Evolutionary conservation across 257 asterid genomes (phyloP), one percentile per base, ranked within the genome.

Genomic region (Gentiana macrophylla): DNA sequence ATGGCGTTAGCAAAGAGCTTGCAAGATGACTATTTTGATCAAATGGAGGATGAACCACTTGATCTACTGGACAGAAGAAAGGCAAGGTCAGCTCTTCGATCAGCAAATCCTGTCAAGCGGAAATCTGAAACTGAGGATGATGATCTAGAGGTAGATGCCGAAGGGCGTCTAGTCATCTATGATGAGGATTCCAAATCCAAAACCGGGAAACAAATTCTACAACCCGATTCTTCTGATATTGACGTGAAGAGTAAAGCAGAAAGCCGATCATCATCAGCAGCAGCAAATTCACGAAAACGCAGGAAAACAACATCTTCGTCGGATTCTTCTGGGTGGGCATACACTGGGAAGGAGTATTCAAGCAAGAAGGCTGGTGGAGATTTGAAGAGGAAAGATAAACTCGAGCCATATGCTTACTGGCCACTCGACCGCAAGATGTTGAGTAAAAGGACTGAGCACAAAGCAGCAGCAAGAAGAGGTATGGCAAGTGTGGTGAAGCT

Each of bases 391-490:
- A 88, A 88, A 73, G 94, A 84, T 60, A 92, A 88, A 76, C 86
- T 92, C 3, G 99, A 88, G 64, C 99, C 99, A 4, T 92, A 83
- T 50, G 97, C 99, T 4, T 88, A 92, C 62, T 92, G 99, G 99
- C 97, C 99, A 43, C 97, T 92, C 64, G 97, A 92, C 67, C 82
- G 97, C 12, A 92, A 88, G 69, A 88, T 92, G 97, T 69, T 92
- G 77, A 92, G 99, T 61, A 74, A 82, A 11, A 81, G 99, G 76
- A 84, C 95, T 0, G 99, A 88, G 72, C 95, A 88, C 12, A 58
- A 94, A 58, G 91, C 90, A 1, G 73, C 94, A 11, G 99, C 95
- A 2, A 77, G 94, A 60, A 88, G 73, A 74, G 97, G 99, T 43
- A 88, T 92, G 95, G 74, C 83, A 13, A 89, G 84, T 61, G 89